Conservation (phyloP, 2,329 filamentous ascomycete species). For the Metarhizium humberi region DNA sequence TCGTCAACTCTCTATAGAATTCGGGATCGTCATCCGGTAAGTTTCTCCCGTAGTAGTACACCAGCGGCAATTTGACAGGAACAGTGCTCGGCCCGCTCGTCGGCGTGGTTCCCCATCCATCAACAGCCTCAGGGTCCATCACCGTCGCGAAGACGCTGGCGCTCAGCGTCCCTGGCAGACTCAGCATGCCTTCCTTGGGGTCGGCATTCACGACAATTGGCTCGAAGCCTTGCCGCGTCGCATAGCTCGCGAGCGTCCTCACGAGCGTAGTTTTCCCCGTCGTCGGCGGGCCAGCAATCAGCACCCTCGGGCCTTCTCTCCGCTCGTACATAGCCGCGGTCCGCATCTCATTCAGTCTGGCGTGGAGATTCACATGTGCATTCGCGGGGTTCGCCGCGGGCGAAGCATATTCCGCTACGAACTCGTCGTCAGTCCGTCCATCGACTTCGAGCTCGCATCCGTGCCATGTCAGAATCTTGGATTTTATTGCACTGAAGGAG, state of each 20-base stretch:
- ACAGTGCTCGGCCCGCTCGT: conserved; percentile 83
- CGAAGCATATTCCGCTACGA: conserved; percentile 52
- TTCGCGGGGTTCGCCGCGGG: conserved; percentile 74
- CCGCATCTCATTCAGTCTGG: conserved; percentile 69
- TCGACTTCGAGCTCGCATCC: conserved; percentile 78
- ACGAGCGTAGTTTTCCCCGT: conserved; percentile 77
- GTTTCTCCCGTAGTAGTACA: conserved; percentile 76
- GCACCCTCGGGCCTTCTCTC: conserved; percentile 63
- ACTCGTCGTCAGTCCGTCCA: conserved; percentile 45
- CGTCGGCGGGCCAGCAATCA: conserved; percentile 70
- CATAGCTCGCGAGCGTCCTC: conserved; percentile 71
- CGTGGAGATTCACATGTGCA: conserved; percentile 77
- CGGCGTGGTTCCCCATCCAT: conserved; percentile 82
- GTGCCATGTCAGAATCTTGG: conserved; percentile 85
- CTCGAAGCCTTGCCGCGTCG: conserved; percentile 62
- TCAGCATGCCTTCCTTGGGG: conserved; percentile 68
- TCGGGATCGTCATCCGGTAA: conserved; percentile 62
- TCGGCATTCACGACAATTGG: conserved; percentile 81
- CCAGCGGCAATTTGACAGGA: conserved; percentile 84
- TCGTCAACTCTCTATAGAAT: conserved; percentile 66
- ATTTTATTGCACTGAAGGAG: conserved; percentile 71
- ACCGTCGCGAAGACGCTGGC: conserved; percentile 81
- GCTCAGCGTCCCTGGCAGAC: conserved; percentile 71
- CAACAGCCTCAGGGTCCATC: conserved; percentile 69
- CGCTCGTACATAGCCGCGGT: conserved; percentile 42